Base-by-base conservation (phyloP, 805 yeast genomes). In the Barnettozyma siamensis region DNA sequence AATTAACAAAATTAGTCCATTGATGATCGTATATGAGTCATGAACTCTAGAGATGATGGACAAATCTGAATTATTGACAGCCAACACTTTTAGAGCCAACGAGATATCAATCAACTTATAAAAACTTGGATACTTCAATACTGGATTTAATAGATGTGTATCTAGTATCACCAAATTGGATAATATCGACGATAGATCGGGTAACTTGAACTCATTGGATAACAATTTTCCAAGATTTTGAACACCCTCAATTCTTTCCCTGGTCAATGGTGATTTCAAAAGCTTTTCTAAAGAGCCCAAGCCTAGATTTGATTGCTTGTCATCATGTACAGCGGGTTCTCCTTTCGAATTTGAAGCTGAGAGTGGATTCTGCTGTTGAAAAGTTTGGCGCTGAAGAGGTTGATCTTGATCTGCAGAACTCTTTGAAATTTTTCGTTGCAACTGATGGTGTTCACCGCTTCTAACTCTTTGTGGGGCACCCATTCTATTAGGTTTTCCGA, bases 81-180 rank as follows among this genome's bases (percentile, higher is more conserved):
- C 59, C 21, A 57, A 54, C 7, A 59, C 45, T 42, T 65, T 65
- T 28, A 67, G 42, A 1, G 58, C 40, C 19, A 54, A 44, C 2
- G 44, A 41, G 5, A 58, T 28, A 2, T 65, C 64, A 10, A 64
- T 29, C 8, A 56, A 37, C 11, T 49, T 51, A 32, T 53, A 57
- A 46, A 66, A 66, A 3, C 27, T 27, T 5, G 58, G 43, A 4
- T 53, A 38, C 0, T 49, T 27, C 31, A 66, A 39, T 2, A 66
- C 34, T 5, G 62, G 59, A 36, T 58, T 62, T 34, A 66, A 49
- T 5, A 58, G 47, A 7, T 40, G 27, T 4, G 69, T 61, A 38
- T 53, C 50, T 18, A 53, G 46, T 0, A 58, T 44, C 37, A 60
- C 50, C 12, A 60, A 35, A 20, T 47, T 43, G 21, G 43, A 44